Evolutionary conservation across 73 alveolate species (phyloP).

Genomic region (Paramecium pentaurelia): DNA sequence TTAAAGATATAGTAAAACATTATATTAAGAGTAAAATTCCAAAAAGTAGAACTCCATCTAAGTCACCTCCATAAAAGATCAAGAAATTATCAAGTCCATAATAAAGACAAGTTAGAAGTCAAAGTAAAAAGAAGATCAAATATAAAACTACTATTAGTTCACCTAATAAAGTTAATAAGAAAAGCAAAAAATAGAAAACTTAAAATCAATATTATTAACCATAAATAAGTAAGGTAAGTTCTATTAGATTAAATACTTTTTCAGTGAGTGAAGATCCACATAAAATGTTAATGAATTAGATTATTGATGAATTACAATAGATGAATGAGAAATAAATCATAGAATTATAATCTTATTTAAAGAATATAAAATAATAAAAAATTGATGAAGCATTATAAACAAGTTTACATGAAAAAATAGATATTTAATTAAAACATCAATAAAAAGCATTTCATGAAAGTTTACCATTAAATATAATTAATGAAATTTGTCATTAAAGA

Average conservation of each 20-base stretch:
- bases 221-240: not conserved
- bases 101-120: not conserved
- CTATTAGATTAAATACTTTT: constrained; percentile 20
- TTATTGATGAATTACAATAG: not conserved
- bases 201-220: not conserved
- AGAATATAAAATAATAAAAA: not conserved
- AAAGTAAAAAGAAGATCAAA: not conserved
- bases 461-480: not conserved
- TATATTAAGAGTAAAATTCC: constrained; percentile 10
- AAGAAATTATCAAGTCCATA: not conserved
- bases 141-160: not conserved
- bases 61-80: not conserved
- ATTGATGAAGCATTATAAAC: not conserved
- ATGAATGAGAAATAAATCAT: not conserved
- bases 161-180: not conserved
- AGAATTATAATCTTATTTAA: not conserved
- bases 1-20: constrained; percentile 1
- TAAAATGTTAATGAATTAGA: not conserved
- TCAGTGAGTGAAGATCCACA: constrained; percentile 21
- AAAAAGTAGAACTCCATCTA: not conserved
- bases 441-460: not conserved
- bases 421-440: not conserved
- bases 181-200: not conserved
- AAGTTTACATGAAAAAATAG: not conserved
- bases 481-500: not conserved